Evolutionary conservation across 768 basidiomycete species (phyloP), one percentile per base, ranked within the genome.

Genomic region (Dentipellis fragilis): DNA sequence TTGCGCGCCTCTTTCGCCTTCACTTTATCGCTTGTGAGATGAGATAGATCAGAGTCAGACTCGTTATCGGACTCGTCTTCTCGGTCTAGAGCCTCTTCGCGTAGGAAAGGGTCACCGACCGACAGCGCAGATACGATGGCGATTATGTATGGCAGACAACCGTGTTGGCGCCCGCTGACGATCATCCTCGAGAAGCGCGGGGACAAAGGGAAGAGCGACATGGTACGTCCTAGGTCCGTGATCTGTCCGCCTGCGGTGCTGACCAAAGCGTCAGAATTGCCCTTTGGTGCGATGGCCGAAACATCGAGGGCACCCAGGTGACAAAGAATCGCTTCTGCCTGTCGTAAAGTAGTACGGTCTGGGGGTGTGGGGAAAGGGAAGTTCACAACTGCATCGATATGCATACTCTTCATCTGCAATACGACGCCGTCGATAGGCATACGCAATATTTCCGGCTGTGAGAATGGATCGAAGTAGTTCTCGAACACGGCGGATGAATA

Each of bases 311-410:
- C 95, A 21, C 93, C 93, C 10, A 99, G 81, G 63, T 90, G 79
- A 16, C 75, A 80, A 40, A 99, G 75, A 3, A 85, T 75, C 48
- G 75, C 82, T 70, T 99, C 94, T 2, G 96, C 93, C 64, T 85
- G 87, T 56, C 74, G 77, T 46, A 99, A 74, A 4, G 81, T 78
- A 10, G 69, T 64, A 38, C 86, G 80, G 68, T 96, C 90, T 0
- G 96, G 96, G 12, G 95, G 87, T 0, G 96, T 97, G 1, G 96
- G 96, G 71, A 98, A 98, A 14, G 96, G 96, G 69, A 99, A 99
- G 72, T 98, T 98, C 62, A 91, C 77, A 39, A 98, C 92, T 1
- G 91, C 78, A 64, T 98, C 93, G 57, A 99, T 95, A 65, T 95
- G 91, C 93, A 99, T 97, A 68, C 84, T 85, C 75, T 99, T 99